Evolutionary conservation across 2,329 filamentous ascomycete species (phyloP), one percentile per base, ranked within the genome.

Genomic region (Coleophoma cylindrospora): DNA sequence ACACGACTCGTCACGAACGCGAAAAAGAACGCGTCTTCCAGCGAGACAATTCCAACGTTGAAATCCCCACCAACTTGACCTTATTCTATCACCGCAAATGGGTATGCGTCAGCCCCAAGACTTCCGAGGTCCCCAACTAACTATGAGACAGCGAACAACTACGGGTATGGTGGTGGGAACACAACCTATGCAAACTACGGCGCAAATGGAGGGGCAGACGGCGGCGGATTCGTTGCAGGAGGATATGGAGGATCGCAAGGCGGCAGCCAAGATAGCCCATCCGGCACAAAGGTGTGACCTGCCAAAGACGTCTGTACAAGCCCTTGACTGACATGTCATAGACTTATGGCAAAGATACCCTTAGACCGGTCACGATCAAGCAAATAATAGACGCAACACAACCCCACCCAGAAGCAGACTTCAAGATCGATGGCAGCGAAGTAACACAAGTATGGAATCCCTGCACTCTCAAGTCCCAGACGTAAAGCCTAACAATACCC

Each of bases 341-440:
- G 49, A 53, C 47, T 47, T 87, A 87, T 66, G 78, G 80, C 59
- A 89, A 95, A 69, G 90, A 96, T 62, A 91, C 90, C 17, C 80
- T 99, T 47, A 87, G 94, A 41, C 91, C 94, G 1, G 88, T 96
- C 43, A 99, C 94, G 11, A 89, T 97, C 71, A 96, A 96, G 70
- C 94, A 99, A 71, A 80, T 96, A 51, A 75, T 91, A 64, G 89
- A 95, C 56, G 89, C 90, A 56, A 79, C 87, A 56, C 86, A 90
- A 70, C 80, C 84, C 37, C 86, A 87, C 66, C 82, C 84, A 2
- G 81, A 85, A 52, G 83, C 84, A 50, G 85, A 90, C 34, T 94
- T 95, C 77, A 83, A 84, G 56, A 87, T 97, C 62, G 94, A 97
- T 71, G 86, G 83, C 57, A 71, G 76, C 43, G 80, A 86, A 56